These are phyloP conservation scores for grape (Vitis vinifera) DNA, from an alignment of 164 flowering plant genomes.

Conservation along the genomic window DNA sequence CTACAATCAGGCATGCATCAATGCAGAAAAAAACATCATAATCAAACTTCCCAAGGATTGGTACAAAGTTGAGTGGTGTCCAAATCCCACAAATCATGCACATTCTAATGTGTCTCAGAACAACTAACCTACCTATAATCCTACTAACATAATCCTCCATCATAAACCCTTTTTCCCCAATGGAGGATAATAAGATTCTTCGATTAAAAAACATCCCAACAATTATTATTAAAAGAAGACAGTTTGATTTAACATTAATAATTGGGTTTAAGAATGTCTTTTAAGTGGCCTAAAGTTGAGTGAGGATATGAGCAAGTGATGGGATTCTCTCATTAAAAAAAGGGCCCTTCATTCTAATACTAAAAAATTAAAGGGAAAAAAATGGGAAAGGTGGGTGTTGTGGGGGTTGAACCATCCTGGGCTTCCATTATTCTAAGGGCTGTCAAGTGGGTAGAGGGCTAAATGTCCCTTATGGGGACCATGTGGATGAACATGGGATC, in stretches of 20 bases:
- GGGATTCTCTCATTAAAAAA: conserved; percentile 8
- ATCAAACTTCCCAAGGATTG: conserved; percentile 3
- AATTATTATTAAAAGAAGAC: neutral
- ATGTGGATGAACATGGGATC: conserved; percentile 33
- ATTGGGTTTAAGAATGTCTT: conserved; percentile 8
- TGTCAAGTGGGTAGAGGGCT: conserved; percentile 36
- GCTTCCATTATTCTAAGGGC: conserved; percentile 18
- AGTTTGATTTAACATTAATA: conserved; percentile 5
- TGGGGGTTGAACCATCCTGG: neutral
- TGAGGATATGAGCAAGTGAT: conserved; percentile 16
- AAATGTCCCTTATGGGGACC: conserved; percentile 34
- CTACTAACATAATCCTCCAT: conserved; percentile 1
- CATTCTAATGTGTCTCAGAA: conserved; percentile 14
- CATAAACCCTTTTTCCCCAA: neutral
- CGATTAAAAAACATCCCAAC: neutral
- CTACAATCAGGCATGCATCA: neutral
- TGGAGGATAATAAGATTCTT: conserved; percentile 11
- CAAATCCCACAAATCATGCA: conserved; percentile 6
- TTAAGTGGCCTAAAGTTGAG: conserved; percentile 8
- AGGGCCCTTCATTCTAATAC: neutral
- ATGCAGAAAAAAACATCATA: neutral
- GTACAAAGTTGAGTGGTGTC: conserved; percentile 1
- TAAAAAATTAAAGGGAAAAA: neutral
- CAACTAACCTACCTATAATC: conserved; percentile 14
- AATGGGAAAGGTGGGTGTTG: neutral